Evolutionary conservation across 176 grass and related monocot species (phyloP).

Genomic region (Carex cristatella): DNA sequence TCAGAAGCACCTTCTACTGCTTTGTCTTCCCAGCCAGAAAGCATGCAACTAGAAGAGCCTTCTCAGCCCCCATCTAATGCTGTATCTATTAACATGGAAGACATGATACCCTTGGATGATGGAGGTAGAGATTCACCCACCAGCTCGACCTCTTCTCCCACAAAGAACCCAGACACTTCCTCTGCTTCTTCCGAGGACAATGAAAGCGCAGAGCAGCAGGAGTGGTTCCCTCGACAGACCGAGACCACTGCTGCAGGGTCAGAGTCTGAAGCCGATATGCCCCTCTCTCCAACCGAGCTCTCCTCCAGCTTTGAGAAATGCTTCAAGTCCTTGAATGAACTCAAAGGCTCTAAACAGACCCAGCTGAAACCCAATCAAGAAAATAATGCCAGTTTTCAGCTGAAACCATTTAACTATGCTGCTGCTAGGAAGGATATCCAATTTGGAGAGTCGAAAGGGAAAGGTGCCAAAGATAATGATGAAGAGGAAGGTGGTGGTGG

Average conservation of each 20-base stretch:
- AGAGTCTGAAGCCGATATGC: slow-evolving; percentile 22
- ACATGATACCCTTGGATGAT: slow-evolving; percentile 34
- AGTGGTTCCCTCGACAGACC: slow-evolving; percentile 7
- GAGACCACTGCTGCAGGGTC: slow-evolving; percentile 1
- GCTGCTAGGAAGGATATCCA: slow-evolving; percentile 55
- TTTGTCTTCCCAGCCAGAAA: slow-evolving; percentile 22
- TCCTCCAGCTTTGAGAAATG: slow-evolving; percentile 43
- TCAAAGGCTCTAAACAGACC: slow-evolving; percentile 38
- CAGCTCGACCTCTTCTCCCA: slow-evolving; percentile 16
- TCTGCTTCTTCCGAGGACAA: slow-evolving; percentile 10
- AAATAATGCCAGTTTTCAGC: slow-evolving; percentile 33
- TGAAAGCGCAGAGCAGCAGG: background rate
- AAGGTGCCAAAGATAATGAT: slow-evolving; percentile 30
- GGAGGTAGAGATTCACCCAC: slow-evolving; percentile 6
- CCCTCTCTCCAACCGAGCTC: slow-evolving; percentile 22
- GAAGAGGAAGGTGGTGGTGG: slow-evolving; percentile 24
- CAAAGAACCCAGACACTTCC: background rate
- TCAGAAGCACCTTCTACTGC: background rate
- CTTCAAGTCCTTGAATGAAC: slow-evolving; percentile 44
- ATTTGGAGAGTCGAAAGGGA: slow-evolving; percentile 35
- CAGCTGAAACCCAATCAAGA: background rate
- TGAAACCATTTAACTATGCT: slow-evolving; percentile 60
- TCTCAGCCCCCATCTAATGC: slow-evolving; percentile 24
- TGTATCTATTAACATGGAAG: slow-evolving; percentile 25
- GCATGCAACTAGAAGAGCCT: slow-evolving; percentile 20